Conservation (phyloP, 2,329 filamentous ascomycete genomes). For the Cladosporium sp. region DNA sequence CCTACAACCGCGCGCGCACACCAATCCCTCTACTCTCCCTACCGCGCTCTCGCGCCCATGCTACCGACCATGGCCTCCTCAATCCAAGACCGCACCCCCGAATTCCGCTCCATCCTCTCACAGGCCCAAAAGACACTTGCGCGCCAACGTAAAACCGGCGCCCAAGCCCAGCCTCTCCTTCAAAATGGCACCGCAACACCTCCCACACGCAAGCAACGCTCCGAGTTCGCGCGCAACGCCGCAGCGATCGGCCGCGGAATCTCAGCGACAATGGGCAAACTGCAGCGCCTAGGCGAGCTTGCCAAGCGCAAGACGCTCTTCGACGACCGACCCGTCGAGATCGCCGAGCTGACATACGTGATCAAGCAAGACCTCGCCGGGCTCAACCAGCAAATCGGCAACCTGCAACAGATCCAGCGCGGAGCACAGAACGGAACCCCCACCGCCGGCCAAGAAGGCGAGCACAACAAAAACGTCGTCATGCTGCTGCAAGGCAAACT, state of each 20-base stretch:
- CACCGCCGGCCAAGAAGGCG: conserved; percentile 68
- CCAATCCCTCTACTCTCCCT: neutral
- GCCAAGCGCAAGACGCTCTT: conserved; percentile 97
- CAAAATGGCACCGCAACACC: conserved; percentile 48
- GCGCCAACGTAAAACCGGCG: conserved; percentile 67
- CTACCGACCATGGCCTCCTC: conserved; percentile 54
- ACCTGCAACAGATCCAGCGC: conserved; percentile 68
- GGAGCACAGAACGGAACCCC: conserved; percentile 1
- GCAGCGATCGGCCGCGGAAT: conserved; percentile 91
- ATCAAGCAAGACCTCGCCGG: conserved; percentile 94
- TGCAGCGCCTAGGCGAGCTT: conserved; percentile 88
- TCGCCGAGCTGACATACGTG: conserved; percentile 93
- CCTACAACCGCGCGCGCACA: neutral
- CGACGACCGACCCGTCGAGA: conserved; percentile 93
- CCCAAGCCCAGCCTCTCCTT: conserved; percentile 71
- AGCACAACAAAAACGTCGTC: conserved; percentile 97
- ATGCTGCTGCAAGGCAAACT: conserved; percentile 86
- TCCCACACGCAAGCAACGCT: conserved; percentile 50
- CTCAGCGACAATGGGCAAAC: conserved; percentile 85
- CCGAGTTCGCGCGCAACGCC: conserved; percentile 88
- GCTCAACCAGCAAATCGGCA: conserved; percentile 80
- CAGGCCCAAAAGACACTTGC: conserved; percentile 69
- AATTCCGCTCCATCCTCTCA: conserved; percentile 87
- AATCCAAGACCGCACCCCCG: conserved; percentile 92
- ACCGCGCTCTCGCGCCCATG: conserved; percentile 14